These are phyloP conservation scores for Nigrospora oryzae DNA, from an alignment of 2,329 filamentous ascomycete genomes.

Conservation along the genomic window DNA sequence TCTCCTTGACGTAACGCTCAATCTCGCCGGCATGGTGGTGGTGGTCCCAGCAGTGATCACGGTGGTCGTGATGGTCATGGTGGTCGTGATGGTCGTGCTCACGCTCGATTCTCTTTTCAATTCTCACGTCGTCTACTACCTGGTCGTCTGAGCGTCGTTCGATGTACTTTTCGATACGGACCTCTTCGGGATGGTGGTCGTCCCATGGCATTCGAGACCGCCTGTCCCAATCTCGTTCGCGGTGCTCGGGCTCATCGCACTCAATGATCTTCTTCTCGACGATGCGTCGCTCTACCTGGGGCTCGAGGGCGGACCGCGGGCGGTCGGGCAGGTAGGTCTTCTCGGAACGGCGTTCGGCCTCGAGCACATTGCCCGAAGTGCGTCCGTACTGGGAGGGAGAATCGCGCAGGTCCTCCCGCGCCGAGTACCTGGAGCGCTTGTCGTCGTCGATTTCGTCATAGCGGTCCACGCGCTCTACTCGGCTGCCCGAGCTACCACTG, in stretches of 20 bases:
- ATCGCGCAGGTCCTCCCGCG: constrained; percentile 4
- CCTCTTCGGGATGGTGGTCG: constrained; percentile 24
- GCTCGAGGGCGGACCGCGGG: constrained; percentile 42
- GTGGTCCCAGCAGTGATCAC: constrained; percentile 18
- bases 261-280: constrained; percentile 23
- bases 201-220: constrained; percentile 24
- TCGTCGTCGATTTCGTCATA: constrained; percentile 36
- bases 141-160: constrained; percentile 33
- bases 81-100: constrained; percentile 11
- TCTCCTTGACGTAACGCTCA: constrained; percentile 53
- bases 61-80: constrained; percentile 30
- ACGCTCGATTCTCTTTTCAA: constrained; percentile 31
- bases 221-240: constrained; percentile 25
- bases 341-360: constrained; percentile 32
- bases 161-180: constrained; percentile 32
- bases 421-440: constrained; percentile 32
- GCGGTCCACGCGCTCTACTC: constrained; percentile 22
- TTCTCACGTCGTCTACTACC: constrained; percentile 37
- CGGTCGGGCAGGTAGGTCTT: constrained; percentile 35
- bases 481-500: constrained; percentile 9
- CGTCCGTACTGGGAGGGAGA: constrained; percentile 21
- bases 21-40: constrained; percentile 41
- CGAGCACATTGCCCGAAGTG: constrained; percentile 29
- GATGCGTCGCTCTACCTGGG: constrained; percentile 18
- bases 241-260: constrained; percentile 8